Evolutionary conservation across 257 asterid species (phyloP), one percentile per base, ranked within the genome.

Genomic region (Coffea canephora): DNA sequence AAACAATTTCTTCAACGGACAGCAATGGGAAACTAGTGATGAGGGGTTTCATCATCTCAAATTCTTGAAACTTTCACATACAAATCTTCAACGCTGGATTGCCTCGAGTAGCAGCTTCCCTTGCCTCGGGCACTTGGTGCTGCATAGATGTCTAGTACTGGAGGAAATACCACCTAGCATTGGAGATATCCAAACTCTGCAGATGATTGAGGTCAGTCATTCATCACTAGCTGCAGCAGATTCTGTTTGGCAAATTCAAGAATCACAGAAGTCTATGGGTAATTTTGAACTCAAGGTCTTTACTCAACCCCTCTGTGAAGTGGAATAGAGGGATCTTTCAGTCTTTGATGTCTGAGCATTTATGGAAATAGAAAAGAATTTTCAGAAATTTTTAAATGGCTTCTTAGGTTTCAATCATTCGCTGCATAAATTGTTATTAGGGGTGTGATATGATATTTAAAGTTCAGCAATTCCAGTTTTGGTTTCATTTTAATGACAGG

Each of bases 21-120:
- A 43, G 45, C 12, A 2, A 13, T 76, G 72, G 79, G 54, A 76
- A 45, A 66, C 69, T 41, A 62, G 54, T 43, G 72, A 43, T 8
- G 61, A 76, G 36, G 79, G 72, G 39, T 62, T 41, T 41, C 10
- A 61, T 61, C 13, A 8, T 55, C 54, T 68, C 52, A 48, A 48
- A 48, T 48, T 48, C 52, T 48, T 48, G 52, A 48, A 48, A 48
- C 52, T 48, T 48, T 50, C 77, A 54, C 49, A 54, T 0, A 27
- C 15, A 36, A 45, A 69, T 69, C 73, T 74, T 50, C 43, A 74
- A 39, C 50, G 54, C 8, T 74, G 77, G 77, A 41, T 27, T 36
- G 64, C 77, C 65, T 50, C 67, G 15, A 57, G 34, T 18, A 31
- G 12, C 54, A 36, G 52, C 77, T 74, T 74, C 64, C 77, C 77